These are phyloP conservation scores for Cyberlindnera japonica DNA, from an alignment of 805 yeast genomes.

Conservation along the genomic window DNA sequence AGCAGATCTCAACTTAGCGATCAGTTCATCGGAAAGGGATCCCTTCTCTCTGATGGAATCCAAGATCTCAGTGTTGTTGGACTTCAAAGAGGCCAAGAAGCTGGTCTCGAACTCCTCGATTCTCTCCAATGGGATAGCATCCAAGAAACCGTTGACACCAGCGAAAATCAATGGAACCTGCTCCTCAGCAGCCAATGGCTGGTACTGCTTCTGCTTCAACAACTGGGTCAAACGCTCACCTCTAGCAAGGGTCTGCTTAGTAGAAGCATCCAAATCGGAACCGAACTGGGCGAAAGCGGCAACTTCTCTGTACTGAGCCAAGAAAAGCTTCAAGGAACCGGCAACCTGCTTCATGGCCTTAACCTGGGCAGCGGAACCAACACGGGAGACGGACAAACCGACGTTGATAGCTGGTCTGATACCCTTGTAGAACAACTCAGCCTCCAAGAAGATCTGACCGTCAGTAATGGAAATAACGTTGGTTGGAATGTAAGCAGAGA, in stretches of 20 bases:
- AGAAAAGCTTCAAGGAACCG: conserved; percentile 99
- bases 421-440: conserved; percentile 99
- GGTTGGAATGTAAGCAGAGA: conserved; percentile 96
- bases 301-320: conserved; percentile 99
- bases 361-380: conserved; percentile 99
- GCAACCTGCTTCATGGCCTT: conserved; percentile 99
- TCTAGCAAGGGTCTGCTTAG: conserved; percentile 97
- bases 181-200: conserved; percentile 97
- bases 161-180: conserved; percentile 98
- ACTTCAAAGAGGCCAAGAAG: conserved; percentile 87
- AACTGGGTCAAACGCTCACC: conserved; percentile 99
- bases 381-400: conserved; percentile 99
- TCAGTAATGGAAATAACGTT: conserved; percentile 96
- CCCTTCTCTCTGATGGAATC: conserved; percentile 85
- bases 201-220: conserved; percentile 95
- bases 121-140: conserved; percentile 76
- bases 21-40: conserved; percentile 81
- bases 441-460: conserved; percentile 98
- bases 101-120: conserved; percentile 88
- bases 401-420: conserved; percentile 99
- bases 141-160: conserved; percentile 99
- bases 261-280: conserved; percentile 99
- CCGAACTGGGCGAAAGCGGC: conserved; percentile 99
- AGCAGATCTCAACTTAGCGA: conserved; percentile 84
- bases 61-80: conserved; percentile 83